Evolutionary conservation across 257 asterid genomes (phyloP).

Genomic region (Petunia secreta): DNA sequence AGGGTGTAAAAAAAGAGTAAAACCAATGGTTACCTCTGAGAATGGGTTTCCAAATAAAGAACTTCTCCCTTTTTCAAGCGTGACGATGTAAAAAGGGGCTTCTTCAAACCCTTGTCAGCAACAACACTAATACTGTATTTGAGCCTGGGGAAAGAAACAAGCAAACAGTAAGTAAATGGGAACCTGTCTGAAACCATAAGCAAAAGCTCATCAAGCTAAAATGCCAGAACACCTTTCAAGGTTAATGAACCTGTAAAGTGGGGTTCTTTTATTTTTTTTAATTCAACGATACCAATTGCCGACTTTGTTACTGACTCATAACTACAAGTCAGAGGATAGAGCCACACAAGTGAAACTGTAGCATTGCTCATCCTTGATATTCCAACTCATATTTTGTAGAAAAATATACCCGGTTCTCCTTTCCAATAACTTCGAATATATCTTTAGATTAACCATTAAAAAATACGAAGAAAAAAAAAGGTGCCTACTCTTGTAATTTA

Average conservation of each 20-base stretch:
- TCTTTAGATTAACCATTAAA: neutral
- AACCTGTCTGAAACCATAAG: neutral
- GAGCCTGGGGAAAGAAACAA: slow-evolving; percentile 60
- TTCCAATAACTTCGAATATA: neutral
- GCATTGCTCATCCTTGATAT: slow-evolving; percentile 17
- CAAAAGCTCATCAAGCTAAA: slow-evolving; percentile 8
- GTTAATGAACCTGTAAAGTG: neutral
- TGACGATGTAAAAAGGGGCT: slow-evolving; percentile 79
- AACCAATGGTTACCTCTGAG: slow-evolving; percentile 57
- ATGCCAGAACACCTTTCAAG: slow-evolving; percentile 13
- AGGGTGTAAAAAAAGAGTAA: neutral
- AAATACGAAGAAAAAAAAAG: neutral
- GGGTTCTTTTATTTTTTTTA: neutral
- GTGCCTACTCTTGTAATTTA: neutral
- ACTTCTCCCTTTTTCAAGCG: slow-evolving; percentile 98
- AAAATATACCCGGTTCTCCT: slow-evolving; percentile 1
- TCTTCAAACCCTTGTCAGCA: slow-evolving; percentile 93
- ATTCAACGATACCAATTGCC: neutral
- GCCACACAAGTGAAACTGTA: neutral
- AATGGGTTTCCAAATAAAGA: slow-evolving; percentile 81
- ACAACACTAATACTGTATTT: slow-evolving; percentile 92
- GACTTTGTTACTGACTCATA: slow-evolving; percentile 10
- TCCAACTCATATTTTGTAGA: neutral
- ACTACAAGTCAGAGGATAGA: slow-evolving; percentile 3
- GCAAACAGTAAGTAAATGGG: neutral